A percentile compares a stretch with the other conserved stretches of the same genome.
Evolutionary conservation across 164 flowering plant species (phyloP).

Genomic region (Liquidambar formosana): DNA sequence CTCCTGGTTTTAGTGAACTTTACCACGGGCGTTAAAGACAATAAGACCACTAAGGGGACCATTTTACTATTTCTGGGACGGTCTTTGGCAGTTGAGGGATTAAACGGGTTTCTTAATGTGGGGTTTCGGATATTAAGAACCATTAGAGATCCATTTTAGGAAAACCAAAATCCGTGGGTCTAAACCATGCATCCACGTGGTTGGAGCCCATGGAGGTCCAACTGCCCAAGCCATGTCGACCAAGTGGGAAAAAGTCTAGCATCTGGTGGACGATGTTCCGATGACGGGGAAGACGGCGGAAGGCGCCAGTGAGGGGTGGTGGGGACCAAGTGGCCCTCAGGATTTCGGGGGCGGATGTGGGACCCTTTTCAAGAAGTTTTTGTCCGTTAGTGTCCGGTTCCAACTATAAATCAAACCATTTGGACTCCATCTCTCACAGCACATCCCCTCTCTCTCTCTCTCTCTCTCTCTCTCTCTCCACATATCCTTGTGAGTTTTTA

Average conservation of each 20-base stretch:
- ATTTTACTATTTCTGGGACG: no score
- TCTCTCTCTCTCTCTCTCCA: conserved; percentile 13
- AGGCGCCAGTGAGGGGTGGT: neutral
- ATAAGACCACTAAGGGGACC: no score
- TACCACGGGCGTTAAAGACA: no score
- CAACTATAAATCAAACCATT: conserved; percentile 24
- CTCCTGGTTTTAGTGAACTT: no score
- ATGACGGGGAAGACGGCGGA: conserved; percentile 16
- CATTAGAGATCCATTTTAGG: no score
- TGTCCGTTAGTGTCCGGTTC: conserved; percentile 15
- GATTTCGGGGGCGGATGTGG: conserved; percentile 2
- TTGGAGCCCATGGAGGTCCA: neutral
- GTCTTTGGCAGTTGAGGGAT: no score
- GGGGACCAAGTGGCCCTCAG: conserved; percentile 1
- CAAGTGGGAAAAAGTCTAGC: conserved; percentile 18
- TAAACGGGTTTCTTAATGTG: no score
- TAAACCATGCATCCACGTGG: no score
- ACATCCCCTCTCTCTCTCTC: conserved; percentile 9
- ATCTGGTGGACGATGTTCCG: neutral
- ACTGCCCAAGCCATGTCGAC: conserved; percentile 4
- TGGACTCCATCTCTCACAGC: conserved; percentile 18
- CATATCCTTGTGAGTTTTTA: neutral
- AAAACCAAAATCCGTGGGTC: no score
- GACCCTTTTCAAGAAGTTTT: neutral
- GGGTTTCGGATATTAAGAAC: no score